phyloP scores from a whole-genome alignment of 1,284 basidiomycete genomes.

The Rhizoctonia solani region DNA sequence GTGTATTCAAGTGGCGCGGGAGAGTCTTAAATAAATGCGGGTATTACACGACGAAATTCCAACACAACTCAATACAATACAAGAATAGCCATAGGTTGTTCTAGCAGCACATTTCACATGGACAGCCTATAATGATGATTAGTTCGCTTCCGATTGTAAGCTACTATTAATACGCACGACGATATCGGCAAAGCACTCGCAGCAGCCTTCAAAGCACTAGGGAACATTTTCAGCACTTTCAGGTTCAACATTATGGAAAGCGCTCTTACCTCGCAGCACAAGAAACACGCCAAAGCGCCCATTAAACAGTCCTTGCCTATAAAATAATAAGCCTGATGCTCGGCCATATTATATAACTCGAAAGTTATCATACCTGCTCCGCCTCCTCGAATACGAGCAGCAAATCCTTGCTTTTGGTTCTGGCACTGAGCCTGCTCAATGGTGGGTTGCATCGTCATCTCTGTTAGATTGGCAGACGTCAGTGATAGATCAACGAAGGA shows the following conservation, averaged over 20 bases:
- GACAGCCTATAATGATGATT: slow-evolving; percentile 47
- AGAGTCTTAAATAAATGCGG: background rate
- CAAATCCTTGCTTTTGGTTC: slow-evolving; percentile 17
- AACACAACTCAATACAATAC: slow-evolving; percentile 6
- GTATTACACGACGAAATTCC: background rate
- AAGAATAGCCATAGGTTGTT: too few species aligned
- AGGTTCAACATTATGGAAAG: background rate
- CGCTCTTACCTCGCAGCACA: slow-evolving; percentile 34
- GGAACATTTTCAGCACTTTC: background rate
- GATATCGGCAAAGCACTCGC: slow-evolving; percentile 52
- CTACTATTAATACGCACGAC: slow-evolving; percentile 45
- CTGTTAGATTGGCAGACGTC: background rate
- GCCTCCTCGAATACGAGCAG: slow-evolving; percentile 28
- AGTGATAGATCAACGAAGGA: background rate
- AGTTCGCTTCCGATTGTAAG: background rate
- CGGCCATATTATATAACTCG: background rate
- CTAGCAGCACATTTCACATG: slow-evolving; percentile 53
- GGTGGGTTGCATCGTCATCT: slow-evolving; percentile 31
- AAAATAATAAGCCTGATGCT: background rate
- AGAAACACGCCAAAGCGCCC: slow-evolving; percentile 27
- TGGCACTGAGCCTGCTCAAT: slow-evolving; percentile 28
- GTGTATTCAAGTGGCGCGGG: slow-evolving; percentile 25
- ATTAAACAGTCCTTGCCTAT: slow-evolving; percentile 35
- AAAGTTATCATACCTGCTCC: slow-evolving; percentile 17
- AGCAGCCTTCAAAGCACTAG: slow-evolving; percentile 46